Base-by-base conservation (phyloP, 805 yeast species). In the Saccharomycopsis vini region DNA sequence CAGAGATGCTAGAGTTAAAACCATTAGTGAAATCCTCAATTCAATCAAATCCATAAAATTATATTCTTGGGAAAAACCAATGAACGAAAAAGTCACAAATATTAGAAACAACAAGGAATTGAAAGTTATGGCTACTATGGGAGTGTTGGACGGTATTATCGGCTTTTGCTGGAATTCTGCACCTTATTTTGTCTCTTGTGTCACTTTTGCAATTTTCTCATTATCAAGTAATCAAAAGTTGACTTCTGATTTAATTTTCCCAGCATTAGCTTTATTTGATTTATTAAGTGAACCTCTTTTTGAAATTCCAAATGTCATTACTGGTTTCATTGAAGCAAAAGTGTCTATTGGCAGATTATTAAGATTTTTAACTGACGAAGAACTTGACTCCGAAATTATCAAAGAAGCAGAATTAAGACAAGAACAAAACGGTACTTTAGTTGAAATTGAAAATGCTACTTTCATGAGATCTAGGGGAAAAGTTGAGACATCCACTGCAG, bases 61-160 rank as follows among this genome's bases (percentile, higher is more conserved):
- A 26, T 80, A 79, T 54, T 75, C 81, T 0, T 80, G 85, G 82
- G 88, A 81, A 55, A 61, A 62, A 31, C 79, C 85, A 15, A 75
- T 79, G 76, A 52, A 77, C 34, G 62, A 64, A 19, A 72, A 71
- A 48, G 58, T 81, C 12, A 53, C 63, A 9, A 70, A 68, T 45
- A 67, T 75, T 21, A 69, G 87, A 64, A 77, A 79, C 52, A 69
- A 71, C 43, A 60, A 71, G 47, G 87, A 81, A 56, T 59, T 80
- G 50, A 62, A 58, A 31, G 77, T 75, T 50, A 58, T 73, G 50
- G 64, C 64, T 46, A 70, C 56, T 45, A 75, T 77, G 45, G 74
- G 78, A 32, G 50, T 68, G 7, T 55, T 67, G 21, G 62, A 70
- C 23, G 75, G 77, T 3, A 47, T 64, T 32, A 67, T 69, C 34